Conservation (phyloP, 192 early-diverging fungal species). For the Entomortierella chlamydospora region DNA sequence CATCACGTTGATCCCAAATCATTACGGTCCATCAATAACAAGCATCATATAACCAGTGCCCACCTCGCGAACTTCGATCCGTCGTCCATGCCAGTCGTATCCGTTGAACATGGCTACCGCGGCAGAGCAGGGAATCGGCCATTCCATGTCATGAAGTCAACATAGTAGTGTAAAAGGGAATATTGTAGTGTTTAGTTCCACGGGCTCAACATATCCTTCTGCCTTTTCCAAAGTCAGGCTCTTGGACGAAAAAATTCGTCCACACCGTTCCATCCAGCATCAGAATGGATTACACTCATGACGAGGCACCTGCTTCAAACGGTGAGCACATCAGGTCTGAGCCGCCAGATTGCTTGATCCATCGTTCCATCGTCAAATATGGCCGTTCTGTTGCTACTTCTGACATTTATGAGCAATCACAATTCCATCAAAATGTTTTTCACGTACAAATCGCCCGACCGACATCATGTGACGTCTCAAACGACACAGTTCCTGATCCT, state of each 20-base stretch:
- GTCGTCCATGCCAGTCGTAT: conserved; percentile 79
- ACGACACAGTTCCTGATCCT: conserved; percentile 78
- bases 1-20: neutral
- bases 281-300: neutral
- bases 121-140: too few species aligned
- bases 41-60: conserved; percentile 21
- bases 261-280: neutral
- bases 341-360: neutral
- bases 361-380: neutral
- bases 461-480: conserved; percentile 73
- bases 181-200: neutral
- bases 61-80: conserved; percentile 87
- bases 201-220: neutral
- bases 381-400: neutral
- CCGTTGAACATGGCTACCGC: conserved; percentile 80
- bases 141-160: neutral
- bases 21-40: neutral
- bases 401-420: neutral
- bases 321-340: neutral
- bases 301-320: neutral
- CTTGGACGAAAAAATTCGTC: neutral
- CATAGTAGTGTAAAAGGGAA: neutral
- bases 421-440: neutral
- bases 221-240: neutral
- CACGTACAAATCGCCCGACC: conserved; percentile 80